Conservation (phyloP, 2,329 filamentous ascomycete genomes). For the Furcasterigmium sp. region DNA sequence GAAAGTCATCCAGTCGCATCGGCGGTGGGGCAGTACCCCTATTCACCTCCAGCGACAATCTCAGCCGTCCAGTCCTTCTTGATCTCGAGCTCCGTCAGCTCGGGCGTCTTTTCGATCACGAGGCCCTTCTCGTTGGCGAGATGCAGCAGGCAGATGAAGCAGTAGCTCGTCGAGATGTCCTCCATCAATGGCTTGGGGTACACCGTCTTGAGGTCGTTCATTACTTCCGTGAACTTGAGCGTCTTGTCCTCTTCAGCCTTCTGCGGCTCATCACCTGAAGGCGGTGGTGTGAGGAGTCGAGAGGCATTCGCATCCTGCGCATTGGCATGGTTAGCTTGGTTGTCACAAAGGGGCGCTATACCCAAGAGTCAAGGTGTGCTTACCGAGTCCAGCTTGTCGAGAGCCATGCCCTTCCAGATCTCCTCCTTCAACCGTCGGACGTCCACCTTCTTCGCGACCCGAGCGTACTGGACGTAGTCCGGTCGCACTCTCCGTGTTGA, state of each 20-base stretch:
- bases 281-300: constrained; percentile 22
- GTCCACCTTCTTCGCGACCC: constrained; percentile 67
- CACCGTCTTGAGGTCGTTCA: constrained; percentile 81
- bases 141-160: constrained; percentile 91
- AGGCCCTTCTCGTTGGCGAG: constrained; percentile 91
- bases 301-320: constrained; percentile 9
- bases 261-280: constrained; percentile 23
- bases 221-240: constrained; percentile 84
- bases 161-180: constrained; percentile 89
- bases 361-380: background rate
- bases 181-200: constrained; percentile 83
- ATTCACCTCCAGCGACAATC: constrained; percentile 37
- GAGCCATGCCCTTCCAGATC: constrained; percentile 61
- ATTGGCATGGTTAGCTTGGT: background rate
- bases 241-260: constrained; percentile 39
- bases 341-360: background rate
- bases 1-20: no score
- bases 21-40: constrained; percentile 1
- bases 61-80: constrained; percentile 58
- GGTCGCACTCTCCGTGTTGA: constrained; percentile 57
- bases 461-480: constrained; percentile 66
- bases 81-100: constrained; percentile 55
- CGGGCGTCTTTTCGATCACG: constrained; percentile 61
- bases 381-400: constrained; percentile 46
- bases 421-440: constrained; percentile 65